Evolutionary conservation across 371 early-diverging fungal species (phyloP).

Genomic region (Dichotomocladium elegans): DNA sequence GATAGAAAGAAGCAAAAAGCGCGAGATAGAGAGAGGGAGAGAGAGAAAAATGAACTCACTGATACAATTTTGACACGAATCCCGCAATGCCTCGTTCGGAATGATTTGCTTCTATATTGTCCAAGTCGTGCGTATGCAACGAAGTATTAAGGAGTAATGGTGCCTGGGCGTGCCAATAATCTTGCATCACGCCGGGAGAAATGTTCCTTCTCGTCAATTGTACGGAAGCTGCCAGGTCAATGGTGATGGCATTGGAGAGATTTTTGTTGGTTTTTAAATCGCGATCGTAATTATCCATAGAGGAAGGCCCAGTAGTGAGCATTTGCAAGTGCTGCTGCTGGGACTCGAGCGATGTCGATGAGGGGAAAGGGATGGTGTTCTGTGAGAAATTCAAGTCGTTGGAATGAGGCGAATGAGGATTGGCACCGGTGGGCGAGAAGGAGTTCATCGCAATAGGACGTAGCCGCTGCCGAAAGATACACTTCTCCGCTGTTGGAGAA

Average conservation of each 20-base stretch:
- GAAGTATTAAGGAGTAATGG: conserved; percentile 1
- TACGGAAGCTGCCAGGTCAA: too few species aligned
- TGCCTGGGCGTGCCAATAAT: conserved; percentile 12
- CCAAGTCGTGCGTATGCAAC: background rate
- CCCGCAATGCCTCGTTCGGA: conserved; percentile 45
- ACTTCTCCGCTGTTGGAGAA: background rate
- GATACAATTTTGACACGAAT: conserved; percentile 47
- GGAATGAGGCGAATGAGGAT: background rate
- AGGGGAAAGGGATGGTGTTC: background rate
- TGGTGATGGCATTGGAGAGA: background rate
- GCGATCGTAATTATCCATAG: conserved; percentile 3
- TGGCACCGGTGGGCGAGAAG: conserved; percentile 4
- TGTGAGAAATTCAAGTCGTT: background rate
- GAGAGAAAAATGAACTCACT: conserved; percentile 18
- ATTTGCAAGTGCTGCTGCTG: background rate
- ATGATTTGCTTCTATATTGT: conserved; percentile 7
- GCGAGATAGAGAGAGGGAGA: conserved; percentile 4
- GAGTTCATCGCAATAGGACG: background rate
- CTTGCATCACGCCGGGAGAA: conserved; percentile 4
- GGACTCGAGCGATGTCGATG: background rate
- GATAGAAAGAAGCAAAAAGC: background rate
- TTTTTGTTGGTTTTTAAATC: background rate
- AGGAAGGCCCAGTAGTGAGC: background rate
- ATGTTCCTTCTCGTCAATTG: background rate
- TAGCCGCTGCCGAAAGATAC: background rate